Conservation (phyloP, 306 rosid genomes). For the Citrullus colocynthis region DNA sequence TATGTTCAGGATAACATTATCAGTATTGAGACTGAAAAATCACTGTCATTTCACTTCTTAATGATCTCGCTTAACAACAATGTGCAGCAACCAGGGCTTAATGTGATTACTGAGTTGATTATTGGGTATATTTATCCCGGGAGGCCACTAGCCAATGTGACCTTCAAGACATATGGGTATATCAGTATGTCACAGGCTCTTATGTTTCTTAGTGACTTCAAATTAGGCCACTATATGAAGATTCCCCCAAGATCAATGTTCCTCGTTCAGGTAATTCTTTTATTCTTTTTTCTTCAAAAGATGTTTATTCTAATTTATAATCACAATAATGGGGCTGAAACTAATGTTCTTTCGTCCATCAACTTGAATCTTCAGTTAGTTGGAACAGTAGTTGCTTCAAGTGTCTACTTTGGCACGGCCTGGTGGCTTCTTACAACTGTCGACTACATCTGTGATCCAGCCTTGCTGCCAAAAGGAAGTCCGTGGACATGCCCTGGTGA, state of each 20-base stretch:
- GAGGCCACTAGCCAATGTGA: constrained; percentile 77
- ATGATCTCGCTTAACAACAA: neutral
- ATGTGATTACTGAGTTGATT: constrained; percentile 78
- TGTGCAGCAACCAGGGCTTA: constrained; percentile 75
- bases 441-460: constrained; percentile 19
- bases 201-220: constrained; percentile 51
- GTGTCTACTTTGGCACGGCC: constrained; percentile 27
- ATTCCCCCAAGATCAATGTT: constrained; percentile 90
- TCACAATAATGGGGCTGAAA: neutral
- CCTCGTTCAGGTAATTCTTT: constrained; percentile 43
- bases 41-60: neutral
- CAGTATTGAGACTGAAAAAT: neutral
- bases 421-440: constrained; percentile 40
- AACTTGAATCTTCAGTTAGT: constrained; percentile 16
- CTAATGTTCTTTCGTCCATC: neutral
- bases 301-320: neutral
- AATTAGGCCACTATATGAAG: constrained; percentile 90
- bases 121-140: constrained; percentile 79
- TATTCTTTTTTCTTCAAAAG: neutral
- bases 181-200: constrained; percentile 89
- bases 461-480: constrained; percentile 24
- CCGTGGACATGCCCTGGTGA: constrained; percentile 43
- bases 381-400: constrained; percentile 32
- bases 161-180: constrained; percentile 88
- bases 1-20: constrained; percentile 2